Conservation (phyloP, 768 basidiomycete genomes). For the Cystofilobasidium capitatum region DNA sequence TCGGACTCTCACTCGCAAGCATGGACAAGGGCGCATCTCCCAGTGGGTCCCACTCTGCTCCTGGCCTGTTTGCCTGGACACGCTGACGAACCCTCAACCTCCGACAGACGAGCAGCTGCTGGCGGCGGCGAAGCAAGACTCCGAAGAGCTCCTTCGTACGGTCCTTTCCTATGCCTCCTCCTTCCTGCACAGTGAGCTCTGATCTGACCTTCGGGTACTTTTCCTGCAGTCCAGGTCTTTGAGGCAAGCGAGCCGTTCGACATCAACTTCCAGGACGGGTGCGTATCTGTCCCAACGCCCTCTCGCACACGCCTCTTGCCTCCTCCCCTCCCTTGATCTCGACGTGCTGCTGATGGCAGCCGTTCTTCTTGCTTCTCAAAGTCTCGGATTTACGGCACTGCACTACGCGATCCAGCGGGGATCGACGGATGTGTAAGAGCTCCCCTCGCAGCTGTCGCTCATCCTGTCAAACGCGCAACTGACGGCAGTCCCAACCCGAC, state of each 20-base stretch:
- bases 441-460: not conserved
- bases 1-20: not conserved
- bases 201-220: too few relatives aligned
- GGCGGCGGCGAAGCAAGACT: slow-evolving; percentile 24
- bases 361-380: not conserved
- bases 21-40: not conserved
- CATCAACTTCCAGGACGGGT: slow-evolving; percentile 28
- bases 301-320: not conserved
- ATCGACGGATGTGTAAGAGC: slow-evolving; percentile 24
- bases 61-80: not conserved
- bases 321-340: not conserved
- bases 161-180: not conserved
- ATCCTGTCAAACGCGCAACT: not conserved
- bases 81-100: not conserved
- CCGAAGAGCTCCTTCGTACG: slow-evolving; percentile 24
- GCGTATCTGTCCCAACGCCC: not conserved
- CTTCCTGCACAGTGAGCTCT: not conserved
- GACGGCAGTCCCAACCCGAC: too few relatives aligned
- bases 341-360: not conserved
- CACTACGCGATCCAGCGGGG: slow-evolving; percentile 27
- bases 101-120: slow-evolving; percentile 24
- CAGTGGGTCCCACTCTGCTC: not conserved
- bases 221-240: slow-evolving; percentile 10
- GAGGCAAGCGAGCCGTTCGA: slow-evolving; percentile 13
- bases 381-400: slow-evolving; percentile 26